A percentile compares a stretch with the other conserved stretches of the same genome.
These are phyloP conservation scores for Trametes pubescens DNA, from an alignment of 1,284 basidiomycete species.

Conservation along the genomic window DNA sequence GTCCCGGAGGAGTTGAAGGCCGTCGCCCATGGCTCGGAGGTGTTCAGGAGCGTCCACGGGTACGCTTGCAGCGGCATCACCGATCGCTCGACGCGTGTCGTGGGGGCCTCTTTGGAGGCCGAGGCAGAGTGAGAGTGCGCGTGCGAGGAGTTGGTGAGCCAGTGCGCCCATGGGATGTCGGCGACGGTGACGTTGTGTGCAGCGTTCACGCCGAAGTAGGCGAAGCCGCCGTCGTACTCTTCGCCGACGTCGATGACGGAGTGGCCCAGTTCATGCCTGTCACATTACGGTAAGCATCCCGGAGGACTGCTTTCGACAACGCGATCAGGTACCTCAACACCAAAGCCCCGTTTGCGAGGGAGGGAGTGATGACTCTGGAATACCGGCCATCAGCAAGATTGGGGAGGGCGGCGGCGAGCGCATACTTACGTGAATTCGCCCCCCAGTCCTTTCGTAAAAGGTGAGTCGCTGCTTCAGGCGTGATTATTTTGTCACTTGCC, in stretches of 20 bases:
- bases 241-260: slow-evolving; percentile 85
- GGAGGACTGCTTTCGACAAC: neutral
- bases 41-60: slow-evolving; percentile 77
- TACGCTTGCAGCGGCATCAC: slow-evolving; percentile 82
- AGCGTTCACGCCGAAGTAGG: slow-evolving; percentile 80
- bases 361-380: slow-evolving; percentile 79
- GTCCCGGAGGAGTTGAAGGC: slow-evolving; percentile 71
- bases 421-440: slow-evolving; percentile 80
- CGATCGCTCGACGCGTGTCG: slow-evolving; percentile 67
- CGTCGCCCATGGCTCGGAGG: slow-evolving; percentile 61
- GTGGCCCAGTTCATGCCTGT: slow-evolving; percentile 80
- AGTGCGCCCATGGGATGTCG: slow-evolving; percentile 74
- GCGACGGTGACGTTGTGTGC: slow-evolving; percentile 49
- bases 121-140: slow-evolving; percentile 2
- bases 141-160: slow-evolving; percentile 58
- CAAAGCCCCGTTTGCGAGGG: slow-evolving; percentile 78
- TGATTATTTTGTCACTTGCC: slow-evolving; percentile 52
- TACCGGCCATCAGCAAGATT: neutral
- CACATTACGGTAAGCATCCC: neutral
- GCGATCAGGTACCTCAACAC: slow-evolving; percentile 63
- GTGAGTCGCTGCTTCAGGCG: neutral
- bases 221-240: slow-evolving; percentile 86
- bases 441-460: slow-evolving; percentile 63
- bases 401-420: no score
- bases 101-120: neutral